phyloP scores from a whole-genome alignment of 1,284 basidiomycete species.

The Tetrapyrgos nigripes region DNA sequence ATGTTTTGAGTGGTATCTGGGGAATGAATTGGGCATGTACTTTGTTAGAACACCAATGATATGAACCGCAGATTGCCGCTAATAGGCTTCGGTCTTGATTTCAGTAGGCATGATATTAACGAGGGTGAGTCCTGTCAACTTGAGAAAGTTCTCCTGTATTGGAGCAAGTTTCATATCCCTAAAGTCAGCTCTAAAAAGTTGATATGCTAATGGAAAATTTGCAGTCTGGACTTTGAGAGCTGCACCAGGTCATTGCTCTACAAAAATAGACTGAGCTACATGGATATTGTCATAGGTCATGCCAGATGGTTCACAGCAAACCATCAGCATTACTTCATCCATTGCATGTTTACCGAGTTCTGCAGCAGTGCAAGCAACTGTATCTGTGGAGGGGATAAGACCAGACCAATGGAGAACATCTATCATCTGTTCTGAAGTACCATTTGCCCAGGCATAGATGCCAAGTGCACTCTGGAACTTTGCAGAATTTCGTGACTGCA shows the following conservation, averaged over 20 bases:
- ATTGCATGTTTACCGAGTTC: conserved; percentile 21
- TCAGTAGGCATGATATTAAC: conserved; percentile 6
- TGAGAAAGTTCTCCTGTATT: conserved; percentile 3
- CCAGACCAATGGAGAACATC: conserved; percentile 26
- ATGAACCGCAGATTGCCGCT: no score
- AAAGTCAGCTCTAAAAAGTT: background rate
- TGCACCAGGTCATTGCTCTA: conserved; percentile 30
- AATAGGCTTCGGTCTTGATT: no score
- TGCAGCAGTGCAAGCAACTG: conserved; percentile 22
- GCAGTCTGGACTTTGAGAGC: conserved; percentile 35
- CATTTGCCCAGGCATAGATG: conserved; percentile 27
- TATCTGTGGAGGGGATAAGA: conserved; percentile 25
- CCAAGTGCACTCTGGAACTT: conserved; percentile 16
- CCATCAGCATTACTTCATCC: conserved; percentile 15
- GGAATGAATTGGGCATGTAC: no score
- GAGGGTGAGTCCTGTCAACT: background rate
- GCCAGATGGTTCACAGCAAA: conserved; percentile 18
- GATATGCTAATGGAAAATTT: conserved; percentile 27
- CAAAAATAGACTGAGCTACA: conserved; percentile 32
- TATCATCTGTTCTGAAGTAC: conserved; percentile 23
- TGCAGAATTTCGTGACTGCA: conserved; percentile 8
- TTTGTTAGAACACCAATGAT: no score
- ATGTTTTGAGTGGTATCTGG: no score
- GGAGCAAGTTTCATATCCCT: conserved; percentile 9
- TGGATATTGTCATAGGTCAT: conserved; percentile 40